A percentile compares a stretch with the other conserved stretches of the same genome.
phyloP scores from a whole-genome alignment of 352 stramenopile species.

The Phytophthora ramorum region DNA sequence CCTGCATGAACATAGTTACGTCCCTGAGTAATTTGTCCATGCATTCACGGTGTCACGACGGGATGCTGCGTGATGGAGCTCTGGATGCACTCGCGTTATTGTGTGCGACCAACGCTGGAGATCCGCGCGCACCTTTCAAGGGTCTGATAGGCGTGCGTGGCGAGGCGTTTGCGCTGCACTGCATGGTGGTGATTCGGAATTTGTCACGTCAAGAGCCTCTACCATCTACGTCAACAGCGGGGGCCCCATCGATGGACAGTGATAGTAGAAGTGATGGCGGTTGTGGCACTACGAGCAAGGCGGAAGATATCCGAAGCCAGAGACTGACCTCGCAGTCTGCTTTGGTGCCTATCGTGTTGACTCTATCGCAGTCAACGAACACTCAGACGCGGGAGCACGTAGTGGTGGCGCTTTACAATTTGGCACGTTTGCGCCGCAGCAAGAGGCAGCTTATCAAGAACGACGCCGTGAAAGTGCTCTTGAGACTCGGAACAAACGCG shows the following conservation, averaged over 20 bases:
- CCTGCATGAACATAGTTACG: slow-evolving; percentile 69
- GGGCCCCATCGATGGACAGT: not conserved
- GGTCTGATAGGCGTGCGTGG: slow-evolving; percentile 65
- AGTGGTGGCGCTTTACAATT: slow-evolving; percentile 71
- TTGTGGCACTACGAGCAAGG: slow-evolving; percentile 11
- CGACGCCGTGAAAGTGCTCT: slow-evolving; percentile 77
- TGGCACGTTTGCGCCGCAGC: slow-evolving; percentile 59
- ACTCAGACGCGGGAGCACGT: slow-evolving; percentile 74
- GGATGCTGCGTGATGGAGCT: slow-evolving; percentile 78
- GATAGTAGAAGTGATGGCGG: slow-evolving; percentile 4
- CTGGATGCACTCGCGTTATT: slow-evolving; percentile 64
- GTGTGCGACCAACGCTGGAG: slow-evolving; percentile 48
- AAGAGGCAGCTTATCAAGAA: slow-evolving; percentile 76
- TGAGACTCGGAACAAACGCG: slow-evolving; percentile 55
- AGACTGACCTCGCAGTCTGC: slow-evolving; percentile 58
- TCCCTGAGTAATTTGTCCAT: slow-evolving; percentile 73
- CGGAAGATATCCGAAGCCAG: slow-evolving; percentile 61
- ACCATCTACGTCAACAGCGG: not conserved
- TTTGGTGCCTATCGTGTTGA: slow-evolving; percentile 65
- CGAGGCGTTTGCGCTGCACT: slow-evolving; percentile 75
- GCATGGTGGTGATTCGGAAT: slow-evolving; percentile 70
- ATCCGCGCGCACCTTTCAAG: slow-evolving; percentile 59
- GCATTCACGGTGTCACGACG: slow-evolving; percentile 65
- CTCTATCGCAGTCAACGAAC: slow-evolving; percentile 50
- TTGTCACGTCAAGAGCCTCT: slow-evolving; percentile 52